A percentile compares a stretch with the other conserved stretches of the same genome.
Conservation (phyloP, 768 basidiomycete species). For the Trichaptum fuscoviolaceum region DNA sequence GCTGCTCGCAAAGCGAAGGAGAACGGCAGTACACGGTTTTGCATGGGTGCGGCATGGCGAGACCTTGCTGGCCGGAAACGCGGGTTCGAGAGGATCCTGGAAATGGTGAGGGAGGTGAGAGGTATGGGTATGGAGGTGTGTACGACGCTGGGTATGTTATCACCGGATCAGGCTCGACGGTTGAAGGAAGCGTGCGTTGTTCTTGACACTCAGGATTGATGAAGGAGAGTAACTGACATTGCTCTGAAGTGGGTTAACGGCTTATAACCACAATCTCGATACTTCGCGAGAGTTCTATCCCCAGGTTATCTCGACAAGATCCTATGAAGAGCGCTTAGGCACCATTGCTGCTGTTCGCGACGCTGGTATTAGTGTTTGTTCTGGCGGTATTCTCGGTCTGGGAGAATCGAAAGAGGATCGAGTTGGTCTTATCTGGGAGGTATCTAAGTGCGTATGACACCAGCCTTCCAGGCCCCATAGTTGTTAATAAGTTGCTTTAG, state of each 20-base stretch:
- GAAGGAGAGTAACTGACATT: not conserved
- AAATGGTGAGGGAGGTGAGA: conserved; percentile 87
- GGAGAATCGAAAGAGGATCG: conserved; percentile 89
- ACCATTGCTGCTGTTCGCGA: conserved; percentile 89
- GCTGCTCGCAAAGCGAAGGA: conserved; percentile 92
- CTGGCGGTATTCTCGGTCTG: conserved; percentile 91
- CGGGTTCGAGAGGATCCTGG: conserved; percentile 88
- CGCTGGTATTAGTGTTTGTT: conserved; percentile 96
- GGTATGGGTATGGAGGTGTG: conserved; percentile 99
- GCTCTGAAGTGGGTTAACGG: conserved; percentile 71
- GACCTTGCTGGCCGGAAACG: conserved; percentile 89
- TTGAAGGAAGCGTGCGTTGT: conserved; percentile 84
- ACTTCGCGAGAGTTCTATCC: conserved; percentile 98
- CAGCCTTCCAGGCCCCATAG: conserved; percentile 7
- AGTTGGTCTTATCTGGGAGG: conserved; percentile 91
- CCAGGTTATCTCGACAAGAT: conserved; percentile 89
- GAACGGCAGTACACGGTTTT: conserved; percentile 96
- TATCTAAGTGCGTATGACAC: conserved; percentile 64
- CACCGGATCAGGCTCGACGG: conserved; percentile 84
- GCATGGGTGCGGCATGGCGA: conserved; percentile 99
- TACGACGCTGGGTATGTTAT: conserved; percentile 96
- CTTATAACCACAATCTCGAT: conserved; percentile 98
- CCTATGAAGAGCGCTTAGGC: conserved; percentile 87
- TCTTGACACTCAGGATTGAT: not conserved
- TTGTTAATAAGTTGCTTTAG: conserved; percentile 32